Evolutionary conservation across 2,329 filamentous ascomycete species (phyloP).

Genomic region (Leptographium galeiforme): DNA sequence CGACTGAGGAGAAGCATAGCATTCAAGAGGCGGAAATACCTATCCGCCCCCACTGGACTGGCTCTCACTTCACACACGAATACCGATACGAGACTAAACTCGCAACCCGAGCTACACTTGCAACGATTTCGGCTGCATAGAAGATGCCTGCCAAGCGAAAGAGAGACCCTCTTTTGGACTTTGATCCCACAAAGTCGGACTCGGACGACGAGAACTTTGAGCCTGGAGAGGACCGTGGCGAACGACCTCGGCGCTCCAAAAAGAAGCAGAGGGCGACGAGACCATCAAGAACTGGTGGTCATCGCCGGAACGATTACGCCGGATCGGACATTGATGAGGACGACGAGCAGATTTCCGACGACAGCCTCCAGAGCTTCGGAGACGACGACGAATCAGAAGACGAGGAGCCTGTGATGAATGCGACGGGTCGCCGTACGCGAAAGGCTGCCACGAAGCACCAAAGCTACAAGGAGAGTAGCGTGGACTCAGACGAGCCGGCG

Average conservation of each 20-base stretch:
- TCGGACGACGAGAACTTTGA: conserved; percentile 54
- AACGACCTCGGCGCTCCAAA: conserved; percentile 24
- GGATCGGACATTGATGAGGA: conserved; percentile 52
- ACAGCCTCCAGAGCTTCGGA: conserved; percentile 32
- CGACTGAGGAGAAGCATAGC: background rate
- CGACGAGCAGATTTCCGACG: conserved; percentile 42
- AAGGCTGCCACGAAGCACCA: conserved; percentile 28
- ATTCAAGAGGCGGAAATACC: background rate
- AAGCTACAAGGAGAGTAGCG: conserved; percentile 33
- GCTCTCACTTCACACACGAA: background rate
- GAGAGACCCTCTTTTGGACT: conserved; percentile 35
- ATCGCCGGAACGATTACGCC: conserved; percentile 27
- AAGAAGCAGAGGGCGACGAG: conserved; percentile 23
- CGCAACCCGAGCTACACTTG: too few relatives aligned
- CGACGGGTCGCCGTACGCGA: conserved; percentile 30
- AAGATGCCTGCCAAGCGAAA: conserved; percentile 42
- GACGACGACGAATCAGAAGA: conserved; percentile 24
- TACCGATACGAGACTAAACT: background rate
- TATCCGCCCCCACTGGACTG: background rate
- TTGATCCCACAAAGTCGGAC: conserved; percentile 55
- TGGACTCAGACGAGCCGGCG: conserved; percentile 19
- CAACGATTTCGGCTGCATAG: background rate
- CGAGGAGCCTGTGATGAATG: conserved; percentile 23
- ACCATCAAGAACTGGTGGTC: conserved; percentile 6
- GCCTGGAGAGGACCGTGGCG: conserved; percentile 32